Conservation (phyloP, 106 monocot species). For the Dendrobium chrysotoxum region DNA sequence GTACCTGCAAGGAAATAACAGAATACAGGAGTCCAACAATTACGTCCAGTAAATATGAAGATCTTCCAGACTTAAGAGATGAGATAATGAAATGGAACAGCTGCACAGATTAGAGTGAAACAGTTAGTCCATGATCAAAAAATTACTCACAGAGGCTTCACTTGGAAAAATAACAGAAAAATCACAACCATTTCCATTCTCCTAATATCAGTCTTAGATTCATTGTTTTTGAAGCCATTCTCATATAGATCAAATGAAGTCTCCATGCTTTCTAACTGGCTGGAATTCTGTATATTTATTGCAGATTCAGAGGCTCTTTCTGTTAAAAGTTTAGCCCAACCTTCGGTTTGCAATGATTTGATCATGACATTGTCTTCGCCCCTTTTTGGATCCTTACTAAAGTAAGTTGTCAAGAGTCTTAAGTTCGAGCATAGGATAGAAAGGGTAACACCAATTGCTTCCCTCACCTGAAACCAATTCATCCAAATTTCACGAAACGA, state of each 20-base stretch:
- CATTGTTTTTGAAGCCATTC: conserved; percentile 31
- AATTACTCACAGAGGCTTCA: conserved; percentile 6
- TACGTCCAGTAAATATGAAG: conserved; percentile 75
- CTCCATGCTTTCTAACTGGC: conserved; percentile 37
- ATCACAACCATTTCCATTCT: conserved; percentile 83
- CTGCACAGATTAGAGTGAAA: conserved; percentile 34
- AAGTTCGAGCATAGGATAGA: conserved; percentile 74
- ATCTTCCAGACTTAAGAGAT: conserved; percentile 90
- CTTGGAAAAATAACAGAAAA: conserved; percentile 10
- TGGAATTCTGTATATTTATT: conserved; percentile 63
- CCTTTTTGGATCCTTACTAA: conserved; percentile 1
- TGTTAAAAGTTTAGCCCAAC: conserved; percentile 50
- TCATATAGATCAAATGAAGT: conserved; percentile 25
- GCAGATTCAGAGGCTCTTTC: conserved; percentile 51
- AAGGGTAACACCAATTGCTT: conserved; percentile 70
- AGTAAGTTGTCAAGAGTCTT: conserved; percentile 34
- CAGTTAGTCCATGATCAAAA: neutral
- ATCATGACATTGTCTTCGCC: conserved; percentile 19
- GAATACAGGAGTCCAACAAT: conserved; percentile 74
- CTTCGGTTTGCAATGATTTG: conserved; percentile 26
- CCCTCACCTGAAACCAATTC: conserved; percentile 66
- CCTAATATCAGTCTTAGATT: conserved; percentile 45
- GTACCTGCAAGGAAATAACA: conserved; percentile 85
- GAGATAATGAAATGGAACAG: conserved; percentile 85
- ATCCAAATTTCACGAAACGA: conserved; percentile 2